Percentiles rank a stretch among this genome's conserved stretches.
phyloP scores from a whole-genome alignment of 2,329 filamentous ascomycete genomes.

The Fusarium mundagurra region DNA sequence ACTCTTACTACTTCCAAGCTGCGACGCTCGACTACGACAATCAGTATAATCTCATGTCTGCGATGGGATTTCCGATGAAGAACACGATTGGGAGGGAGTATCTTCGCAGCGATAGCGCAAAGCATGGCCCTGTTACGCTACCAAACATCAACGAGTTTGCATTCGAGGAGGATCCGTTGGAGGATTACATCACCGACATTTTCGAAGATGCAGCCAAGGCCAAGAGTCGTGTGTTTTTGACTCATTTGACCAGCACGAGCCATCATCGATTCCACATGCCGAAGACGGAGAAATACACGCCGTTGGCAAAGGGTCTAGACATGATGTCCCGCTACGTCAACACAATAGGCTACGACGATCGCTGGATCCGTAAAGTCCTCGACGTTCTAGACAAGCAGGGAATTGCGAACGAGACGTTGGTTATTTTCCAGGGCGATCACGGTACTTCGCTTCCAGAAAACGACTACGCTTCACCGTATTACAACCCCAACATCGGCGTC shows the following conservation, averaged over 20 bases:
- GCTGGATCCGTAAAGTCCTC: conserved; percentile 46
- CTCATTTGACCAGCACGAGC: conserved; percentile 50
- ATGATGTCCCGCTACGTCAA: conserved; percentile 48
- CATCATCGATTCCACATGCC: conserved; percentile 49
- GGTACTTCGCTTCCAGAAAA: conserved; percentile 48
- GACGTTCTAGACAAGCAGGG: conserved; percentile 45
- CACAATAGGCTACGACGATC: conserved; percentile 46
- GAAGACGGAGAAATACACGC: conserved; percentile 40
- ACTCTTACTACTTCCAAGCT: conserved; percentile 47
- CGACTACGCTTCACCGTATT: conserved; percentile 44
- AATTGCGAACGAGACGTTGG: conserved; percentile 47
- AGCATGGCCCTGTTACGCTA: conserved; percentile 43
- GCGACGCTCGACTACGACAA: conserved; percentile 49
- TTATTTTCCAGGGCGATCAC: conserved; percentile 48
- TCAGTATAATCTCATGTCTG: conserved; percentile 44
- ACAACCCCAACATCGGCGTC: conserved; percentile 46
- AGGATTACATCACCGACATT: conserved; percentile 48
- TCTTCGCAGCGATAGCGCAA: conserved; percentile 42
- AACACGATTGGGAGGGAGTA: conserved; percentile 45
- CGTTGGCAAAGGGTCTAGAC: conserved; percentile 41
- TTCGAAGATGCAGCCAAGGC: conserved; percentile 44
- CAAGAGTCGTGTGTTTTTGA: conserved; percentile 47
- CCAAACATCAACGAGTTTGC: conserved; percentile 50
- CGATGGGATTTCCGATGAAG: conserved; percentile 45
- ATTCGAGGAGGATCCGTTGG: conserved; percentile 45